A percentile compares a stretch with the other conserved stretches of the same genome.
Evolutionary conservation across 2,329 filamentous ascomycete genomes (phyloP).

Genomic region (Periconia sp.): DNA sequence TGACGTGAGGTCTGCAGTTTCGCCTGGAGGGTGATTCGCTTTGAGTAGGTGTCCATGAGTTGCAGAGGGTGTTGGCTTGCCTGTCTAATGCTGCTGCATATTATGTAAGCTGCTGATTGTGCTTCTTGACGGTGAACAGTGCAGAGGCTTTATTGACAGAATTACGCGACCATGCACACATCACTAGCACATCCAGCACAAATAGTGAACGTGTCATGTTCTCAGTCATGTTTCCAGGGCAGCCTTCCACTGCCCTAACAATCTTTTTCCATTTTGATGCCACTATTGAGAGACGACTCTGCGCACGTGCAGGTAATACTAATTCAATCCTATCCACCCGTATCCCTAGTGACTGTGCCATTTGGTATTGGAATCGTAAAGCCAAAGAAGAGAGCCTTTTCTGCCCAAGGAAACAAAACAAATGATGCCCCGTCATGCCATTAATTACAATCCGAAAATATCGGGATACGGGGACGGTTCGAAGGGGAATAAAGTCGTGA

Average conservation of each 20-base stretch:
- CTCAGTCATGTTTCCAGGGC: background rate
- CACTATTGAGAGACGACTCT: slow-evolving; percentile 4
- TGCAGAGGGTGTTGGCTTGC: no score
- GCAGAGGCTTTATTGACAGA: no score
- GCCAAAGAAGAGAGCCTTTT: slow-evolving; percentile 24
- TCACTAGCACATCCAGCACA: no score
- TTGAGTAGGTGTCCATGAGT: no score
- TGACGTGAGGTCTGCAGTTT: no score
- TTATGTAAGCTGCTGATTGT: no score
- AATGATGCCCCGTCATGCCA: slow-evolving; percentile 39
- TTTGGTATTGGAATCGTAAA: slow-evolving; percentile 14
- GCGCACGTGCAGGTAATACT: slow-evolving; percentile 3
- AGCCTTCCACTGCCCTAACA: background rate
- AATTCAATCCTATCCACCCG: slow-evolving; percentile 1
- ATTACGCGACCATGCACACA: no score
- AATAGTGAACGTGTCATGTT: no score
- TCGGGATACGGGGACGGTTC: slow-evolving; percentile 25
- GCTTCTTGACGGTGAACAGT: no score
- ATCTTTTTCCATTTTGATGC: slow-evolving; percentile 14
- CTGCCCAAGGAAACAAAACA: slow-evolving; percentile 30
- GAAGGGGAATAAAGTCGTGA: slow-evolving; percentile 35
- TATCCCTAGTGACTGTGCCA: slow-evolving; percentile 10
- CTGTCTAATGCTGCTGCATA: no score
- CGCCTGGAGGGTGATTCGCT: no score
- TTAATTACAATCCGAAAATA: slow-evolving; percentile 46